phyloP scores from a whole-genome alignment of 257 asterid species.

The Sherardia arvensis region DNA sequence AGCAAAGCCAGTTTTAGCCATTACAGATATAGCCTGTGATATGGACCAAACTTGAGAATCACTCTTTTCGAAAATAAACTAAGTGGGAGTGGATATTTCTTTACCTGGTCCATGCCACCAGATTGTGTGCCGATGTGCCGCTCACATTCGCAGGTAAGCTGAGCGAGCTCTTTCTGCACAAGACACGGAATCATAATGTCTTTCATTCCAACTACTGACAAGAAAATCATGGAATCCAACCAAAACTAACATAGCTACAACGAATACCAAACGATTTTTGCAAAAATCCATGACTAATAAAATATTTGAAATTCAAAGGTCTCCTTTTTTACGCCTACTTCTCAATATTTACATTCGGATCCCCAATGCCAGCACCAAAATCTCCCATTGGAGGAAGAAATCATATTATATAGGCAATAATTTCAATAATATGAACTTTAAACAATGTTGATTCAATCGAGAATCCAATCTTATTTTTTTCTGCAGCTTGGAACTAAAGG shows the following conservation, averaged over 20 bases:
- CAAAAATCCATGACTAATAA: not conserved
- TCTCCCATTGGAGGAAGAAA: not conserved
- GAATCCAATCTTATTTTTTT: not conserved
- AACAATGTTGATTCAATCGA: not conserved
- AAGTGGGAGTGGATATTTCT: slow-evolving; percentile 7
- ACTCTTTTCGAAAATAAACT: not conserved
- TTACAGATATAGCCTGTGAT: slow-evolving; percentile 80
- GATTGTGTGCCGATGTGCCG: slow-evolving; percentile 96
- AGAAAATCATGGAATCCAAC: not conserved
- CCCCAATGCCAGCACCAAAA: not conserved
- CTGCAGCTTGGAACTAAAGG: not conserved
- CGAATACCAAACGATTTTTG: too few species aligned
- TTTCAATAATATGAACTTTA: not conserved
- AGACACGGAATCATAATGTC: not conserved
- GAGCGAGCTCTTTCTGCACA: slow-evolving; percentile 90
- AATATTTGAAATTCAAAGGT: too few species aligned
- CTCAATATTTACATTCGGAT: not conserved
- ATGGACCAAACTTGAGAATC: not conserved
- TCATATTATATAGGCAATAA: not conserved
- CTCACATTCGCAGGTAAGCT: slow-evolving; percentile 92
- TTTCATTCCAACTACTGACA: too few species aligned
- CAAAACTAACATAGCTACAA: not conserved
- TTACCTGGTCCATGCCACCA: slow-evolving; percentile 99
- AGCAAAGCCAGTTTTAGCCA: slow-evolving; percentile 95
- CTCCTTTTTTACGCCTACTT: not conserved